A percentile compares a stretch with the other conserved stretches of the same genome.
Conservation (phyloP, 768 basidiomycete species). For the Naganishia kalamii region DNA sequence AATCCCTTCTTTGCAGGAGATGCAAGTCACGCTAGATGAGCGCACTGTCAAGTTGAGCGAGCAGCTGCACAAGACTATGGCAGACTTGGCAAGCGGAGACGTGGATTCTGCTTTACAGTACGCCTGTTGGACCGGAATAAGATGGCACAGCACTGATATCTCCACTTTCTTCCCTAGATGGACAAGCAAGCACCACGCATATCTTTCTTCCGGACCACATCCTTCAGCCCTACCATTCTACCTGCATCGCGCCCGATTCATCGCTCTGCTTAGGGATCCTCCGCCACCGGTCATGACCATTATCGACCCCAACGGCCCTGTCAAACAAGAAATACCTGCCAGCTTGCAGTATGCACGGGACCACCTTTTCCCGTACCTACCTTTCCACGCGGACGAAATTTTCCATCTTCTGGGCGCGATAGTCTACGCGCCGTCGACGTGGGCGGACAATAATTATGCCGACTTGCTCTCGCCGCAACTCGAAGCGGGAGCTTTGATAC, state of each 20-base stretch:
- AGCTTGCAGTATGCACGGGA: conserved; percentile 71
- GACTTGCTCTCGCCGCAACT: conserved; percentile 66
- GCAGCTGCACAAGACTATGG: conserved; percentile 33
- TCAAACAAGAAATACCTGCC: conserved; percentile 52
- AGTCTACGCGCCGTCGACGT: conserved; percentile 49
- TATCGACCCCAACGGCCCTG: conserved; percentile 45
- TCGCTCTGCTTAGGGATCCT: conserved; percentile 62
- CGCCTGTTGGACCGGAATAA: conserved; percentile 33
- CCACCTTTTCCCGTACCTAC: conserved; percentile 58
- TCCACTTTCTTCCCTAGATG: conserved; percentile 55
- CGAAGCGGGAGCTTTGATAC: conserved; percentile 59
- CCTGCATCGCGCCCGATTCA: conserved; percentile 83
- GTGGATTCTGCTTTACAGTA: conserved; percentile 67
- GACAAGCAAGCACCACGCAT: conserved; percentile 61
- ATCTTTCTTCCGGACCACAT: conserved; percentile 57
- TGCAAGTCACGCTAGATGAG: conserved; percentile 26
- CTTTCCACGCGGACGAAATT: conserved; percentile 45
- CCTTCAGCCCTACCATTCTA: conserved; percentile 80
- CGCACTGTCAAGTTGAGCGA: conserved; percentile 23
- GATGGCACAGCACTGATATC: not conserved
- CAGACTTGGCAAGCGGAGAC: conserved; percentile 31
- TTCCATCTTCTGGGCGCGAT: conserved; percentile 36
- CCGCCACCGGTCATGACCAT: not conserved
- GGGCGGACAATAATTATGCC: conserved; percentile 66
- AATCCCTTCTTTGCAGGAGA: conserved; percentile 25